Conservation (phyloP, 768 basidiomycete species). For the Leccinum olivaceopallidum region DNA sequence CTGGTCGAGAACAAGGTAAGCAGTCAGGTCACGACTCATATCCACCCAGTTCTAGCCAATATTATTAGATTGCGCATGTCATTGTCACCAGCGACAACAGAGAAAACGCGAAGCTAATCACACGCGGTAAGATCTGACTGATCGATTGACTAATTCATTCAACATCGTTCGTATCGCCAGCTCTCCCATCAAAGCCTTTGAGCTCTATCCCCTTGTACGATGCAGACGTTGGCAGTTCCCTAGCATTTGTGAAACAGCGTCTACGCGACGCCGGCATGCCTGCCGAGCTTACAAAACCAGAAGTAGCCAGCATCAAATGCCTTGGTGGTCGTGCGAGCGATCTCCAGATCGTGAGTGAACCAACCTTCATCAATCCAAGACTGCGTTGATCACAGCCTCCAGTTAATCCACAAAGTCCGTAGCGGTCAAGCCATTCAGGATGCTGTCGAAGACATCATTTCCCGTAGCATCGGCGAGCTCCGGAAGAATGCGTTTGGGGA, state of each 20-base stretch:
- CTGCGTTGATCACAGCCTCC: background rate
- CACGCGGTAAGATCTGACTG: slow-evolving; percentile 55
- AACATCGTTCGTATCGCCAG: slow-evolving; percentile 37
- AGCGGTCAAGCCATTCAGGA: slow-evolving; percentile 70
- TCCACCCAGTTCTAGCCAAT: background rate
- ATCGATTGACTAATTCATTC: background rate
- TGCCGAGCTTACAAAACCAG: slow-evolving; percentile 52
- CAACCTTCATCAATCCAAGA: background rate
- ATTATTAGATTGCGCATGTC: slow-evolving; percentile 79
- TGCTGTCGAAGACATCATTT: slow-evolving; percentile 89
- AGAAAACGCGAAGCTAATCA: slow-evolving; percentile 81
- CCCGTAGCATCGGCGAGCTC: slow-evolving; percentile 76
- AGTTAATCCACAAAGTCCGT: slow-evolving; percentile 87
- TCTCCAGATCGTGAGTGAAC: slow-evolving; percentile 67
- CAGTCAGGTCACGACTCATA: background rate
- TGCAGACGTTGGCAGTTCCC: slow-evolving; percentile 76
- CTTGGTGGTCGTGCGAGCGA: slow-evolving; percentile 93
- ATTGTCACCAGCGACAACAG: slow-evolving; percentile 88
- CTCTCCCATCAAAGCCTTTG: slow-evolving; percentile 82
- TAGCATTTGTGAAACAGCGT: slow-evolving; percentile 81
- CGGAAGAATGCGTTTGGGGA: slow-evolving; percentile 93
- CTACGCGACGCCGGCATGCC: slow-evolving; percentile 58
- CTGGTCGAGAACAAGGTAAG: slow-evolving; percentile 79
- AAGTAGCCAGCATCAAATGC: slow-evolving; percentile 61
- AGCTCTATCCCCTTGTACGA: slow-evolving; percentile 79